Conservation (phyloP, 768 basidiomycete genomes). For the Mycena haematopus region DNA sequence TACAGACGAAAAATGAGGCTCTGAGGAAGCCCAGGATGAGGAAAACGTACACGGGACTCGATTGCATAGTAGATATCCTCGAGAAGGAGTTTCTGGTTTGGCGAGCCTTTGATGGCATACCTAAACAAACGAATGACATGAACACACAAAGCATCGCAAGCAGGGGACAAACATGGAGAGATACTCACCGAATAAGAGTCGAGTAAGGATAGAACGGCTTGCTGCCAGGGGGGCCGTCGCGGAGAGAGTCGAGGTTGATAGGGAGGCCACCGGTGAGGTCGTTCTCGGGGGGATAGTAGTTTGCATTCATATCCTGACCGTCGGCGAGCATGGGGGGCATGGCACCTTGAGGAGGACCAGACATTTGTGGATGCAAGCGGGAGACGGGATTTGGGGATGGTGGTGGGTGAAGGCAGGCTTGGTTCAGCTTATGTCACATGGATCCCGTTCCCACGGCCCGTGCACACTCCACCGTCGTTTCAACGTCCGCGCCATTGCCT, state of each 20-base stretch:
- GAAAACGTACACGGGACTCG: constrained; percentile 75
- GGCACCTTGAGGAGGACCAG: constrained; percentile 55
- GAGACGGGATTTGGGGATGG: constrained; percentile 41
- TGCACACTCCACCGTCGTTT: not conserved
- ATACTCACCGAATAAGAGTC: constrained; percentile 82
- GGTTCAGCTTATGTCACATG: not conserved
- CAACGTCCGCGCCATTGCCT: constrained; percentile 19
- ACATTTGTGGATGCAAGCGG: constrained; percentile 48
- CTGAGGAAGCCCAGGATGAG: constrained; percentile 9
- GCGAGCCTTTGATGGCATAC: constrained; percentile 91
- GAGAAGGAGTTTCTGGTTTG: constrained; percentile 82
- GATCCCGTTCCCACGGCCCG: constrained; percentile 1
- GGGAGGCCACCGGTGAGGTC: constrained; percentile 86
- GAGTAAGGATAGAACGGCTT: constrained; percentile 94
- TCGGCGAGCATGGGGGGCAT: constrained; percentile 73
- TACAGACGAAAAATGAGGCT: constrained; percentile 39
- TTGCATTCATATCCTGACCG: constrained; percentile 58
- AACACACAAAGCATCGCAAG: constrained; percentile 24
- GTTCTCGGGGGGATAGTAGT: constrained; percentile 77
- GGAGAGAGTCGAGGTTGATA: constrained; percentile 85
- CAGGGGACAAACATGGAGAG: constrained; percentile 16
- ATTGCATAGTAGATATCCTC: constrained; percentile 95
- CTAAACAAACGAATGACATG: constrained; percentile 44
- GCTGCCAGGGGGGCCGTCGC: constrained; percentile 87
- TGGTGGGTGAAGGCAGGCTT: constrained; percentile 43